A percentile compares a stretch with the other conserved stretches of the same genome.
Evolutionary conservation across 139 green algal genomes (phyloP).

Genomic region (Coelastrella sp.): DNA sequence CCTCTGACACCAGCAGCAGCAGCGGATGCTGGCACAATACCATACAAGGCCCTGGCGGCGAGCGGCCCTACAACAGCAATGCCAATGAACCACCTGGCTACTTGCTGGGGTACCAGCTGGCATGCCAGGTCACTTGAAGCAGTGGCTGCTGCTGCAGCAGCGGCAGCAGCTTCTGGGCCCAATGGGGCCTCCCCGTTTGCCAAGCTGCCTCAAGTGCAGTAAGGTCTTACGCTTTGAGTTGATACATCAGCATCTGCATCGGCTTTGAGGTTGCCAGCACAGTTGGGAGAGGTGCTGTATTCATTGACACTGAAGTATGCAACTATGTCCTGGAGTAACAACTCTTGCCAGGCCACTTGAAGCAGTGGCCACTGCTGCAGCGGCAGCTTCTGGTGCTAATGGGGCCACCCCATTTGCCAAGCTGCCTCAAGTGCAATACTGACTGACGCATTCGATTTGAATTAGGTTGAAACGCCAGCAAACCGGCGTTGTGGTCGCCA

Average conservation of each 20-base stretch:
- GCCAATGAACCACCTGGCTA: neutral
- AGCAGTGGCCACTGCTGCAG: neutral
- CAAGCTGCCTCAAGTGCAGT: neutral
- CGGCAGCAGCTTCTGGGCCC: neutral
- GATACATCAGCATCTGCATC: too few species aligned
- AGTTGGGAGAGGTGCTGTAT: too few species aligned
- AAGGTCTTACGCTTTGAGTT: too few species aligned
- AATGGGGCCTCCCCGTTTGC: neutral
- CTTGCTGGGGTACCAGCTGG: neutral
- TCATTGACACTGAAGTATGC: too few species aligned
- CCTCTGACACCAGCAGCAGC: constrained; percentile 5
- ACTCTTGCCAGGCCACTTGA: too few species aligned
- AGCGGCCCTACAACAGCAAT: neutral
- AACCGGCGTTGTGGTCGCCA: too few species aligned
- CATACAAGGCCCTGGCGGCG: neutral
- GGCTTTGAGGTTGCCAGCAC: too few species aligned
- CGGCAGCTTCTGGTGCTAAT: neutral
- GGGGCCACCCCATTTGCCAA: neutral
- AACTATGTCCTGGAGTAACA: too few species aligned
- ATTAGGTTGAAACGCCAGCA: too few species aligned
- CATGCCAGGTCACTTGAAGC: neutral
- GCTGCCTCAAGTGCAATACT: too few species aligned
- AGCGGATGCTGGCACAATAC: too few species aligned
- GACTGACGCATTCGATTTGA: too few species aligned
- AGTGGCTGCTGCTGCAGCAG: neutral